A percentile compares a stretch with the other conserved stretches of the same genome.
Conservation (phyloP, 345 rosid genomes). For the Aegle marmelos region DNA sequence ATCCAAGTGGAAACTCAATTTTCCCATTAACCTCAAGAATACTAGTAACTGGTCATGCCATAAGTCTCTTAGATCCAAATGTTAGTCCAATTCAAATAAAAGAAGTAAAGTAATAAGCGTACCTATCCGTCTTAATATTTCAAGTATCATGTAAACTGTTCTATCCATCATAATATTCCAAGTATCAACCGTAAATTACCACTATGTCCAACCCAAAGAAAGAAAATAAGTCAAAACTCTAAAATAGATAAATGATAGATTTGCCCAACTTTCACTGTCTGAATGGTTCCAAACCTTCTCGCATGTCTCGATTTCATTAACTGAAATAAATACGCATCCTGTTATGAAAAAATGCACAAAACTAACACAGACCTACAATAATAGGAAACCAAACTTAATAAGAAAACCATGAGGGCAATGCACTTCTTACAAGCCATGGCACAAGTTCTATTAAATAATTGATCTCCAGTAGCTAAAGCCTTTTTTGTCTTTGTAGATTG, state of each 20-base stretch:
- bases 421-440: conserved; percentile 49
- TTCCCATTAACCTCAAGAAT: too few species aligned
- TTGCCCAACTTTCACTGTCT: conserved; percentile 83
- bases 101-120: too few species aligned
- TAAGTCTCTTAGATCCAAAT: too few species aligned
- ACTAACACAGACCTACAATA: background rate
- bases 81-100: too few species aligned
- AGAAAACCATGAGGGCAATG: conserved; percentile 12
- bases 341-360: conserved; percentile 3
- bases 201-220: background rate
- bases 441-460: conserved; percentile 72
- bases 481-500: conserved; percentile 50
- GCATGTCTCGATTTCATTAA: conserved; percentile 77
- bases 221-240: conserved; percentile 1
- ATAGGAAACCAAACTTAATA: background rate
- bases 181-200: background rate
- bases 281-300: conserved; percentile 73
- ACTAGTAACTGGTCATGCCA: too few species aligned
- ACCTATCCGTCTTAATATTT: too few species aligned
- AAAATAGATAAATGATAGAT: conserved; percentile 19
- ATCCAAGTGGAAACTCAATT: too few species aligned
- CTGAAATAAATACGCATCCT: conserved; percentile 41
- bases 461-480: conserved; percentile 46
- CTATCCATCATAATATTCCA: too few species aligned
- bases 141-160: too few species aligned